Base-by-base conservation (phyloP, 805 yeast species). In the Hanseniaspora mollemarum region DNA sequence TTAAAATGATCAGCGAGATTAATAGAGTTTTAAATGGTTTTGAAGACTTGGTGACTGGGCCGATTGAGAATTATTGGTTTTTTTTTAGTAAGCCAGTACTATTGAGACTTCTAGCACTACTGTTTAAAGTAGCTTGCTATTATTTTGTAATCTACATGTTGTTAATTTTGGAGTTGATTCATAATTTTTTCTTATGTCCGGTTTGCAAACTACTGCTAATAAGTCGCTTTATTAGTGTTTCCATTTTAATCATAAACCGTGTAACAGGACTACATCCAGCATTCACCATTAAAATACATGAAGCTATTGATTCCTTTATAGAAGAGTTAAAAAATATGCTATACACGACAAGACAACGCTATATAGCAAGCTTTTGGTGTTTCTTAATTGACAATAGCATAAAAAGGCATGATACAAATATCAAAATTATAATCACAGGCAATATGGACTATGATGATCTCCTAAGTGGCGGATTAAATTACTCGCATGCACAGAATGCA, bases 391-490 rank as follows among this genome's bases (percentile, higher is more conserved):
- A 18, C 2, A 40, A 33, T 8, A 48, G 51, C 21, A 40, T 48
- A 12, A 12, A 40, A 13, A 39, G 33, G 5, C 37, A 24, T 18
- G 28, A 40, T 4, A 13, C 36, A 1, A 36, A 48, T 24, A 26
- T 48, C 4, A 24, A 35, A 22, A 5, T 48, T 1, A 32, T 48
- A 2, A 25, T 33, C 4, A 48, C 51, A 2, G 51, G 51, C n/a
- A n/a, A n/a, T n/a, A n/a, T n/a, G n/a, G n/a, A n/a, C n/a, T n/a
- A n/a, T n/a, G n/a, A n/a, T n/a, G n/a, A n/a, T n/a, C n/a, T n/a
- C n/a, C n/a, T n/a, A n/a, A n/a, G n/a, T n/a, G n/a, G n/a, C n/a
- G n/a, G n/a, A n/a, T n/a, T n/a, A n/a, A n/a, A n/a, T 21, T 33
- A 38, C 8, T 16, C 22, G 16, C 10, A 26, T 1, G 9, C 15